These are phyloP conservation scores for Fusarium pseudograminearum DNA, from an alignment of 2,329 filamentous ascomycete species.

Conservation along the genomic window DNA sequence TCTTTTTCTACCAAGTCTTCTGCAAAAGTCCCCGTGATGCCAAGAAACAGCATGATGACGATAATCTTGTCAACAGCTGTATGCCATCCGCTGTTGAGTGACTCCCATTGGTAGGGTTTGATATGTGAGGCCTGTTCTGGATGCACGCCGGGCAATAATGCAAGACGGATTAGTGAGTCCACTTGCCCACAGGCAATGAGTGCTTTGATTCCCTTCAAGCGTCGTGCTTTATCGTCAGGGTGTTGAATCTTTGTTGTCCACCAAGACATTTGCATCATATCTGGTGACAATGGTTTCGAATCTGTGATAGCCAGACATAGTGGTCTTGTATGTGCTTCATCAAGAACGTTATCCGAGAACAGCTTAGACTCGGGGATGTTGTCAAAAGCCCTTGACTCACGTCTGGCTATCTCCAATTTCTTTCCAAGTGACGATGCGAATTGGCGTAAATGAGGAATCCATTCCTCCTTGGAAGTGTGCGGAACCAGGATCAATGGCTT, in stretches of 20 bases:
- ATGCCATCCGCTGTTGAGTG: not conserved
- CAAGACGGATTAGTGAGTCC: not conserved
- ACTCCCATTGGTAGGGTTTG: not conserved
- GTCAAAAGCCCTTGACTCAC: accelerated
- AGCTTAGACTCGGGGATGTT: not conserved
- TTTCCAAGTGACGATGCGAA: not conserved
- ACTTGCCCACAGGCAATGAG: not conserved
- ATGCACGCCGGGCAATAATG: not conserved
- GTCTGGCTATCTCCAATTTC: accelerated
- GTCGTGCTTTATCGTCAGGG: not conserved
- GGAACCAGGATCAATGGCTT: not conserved
- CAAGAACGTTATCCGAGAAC: not conserved
- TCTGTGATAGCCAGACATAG: not conserved
- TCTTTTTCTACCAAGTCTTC: accelerated
- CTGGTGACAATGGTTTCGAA: not conserved
- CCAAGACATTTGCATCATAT: slow-evolving; percentile 11
- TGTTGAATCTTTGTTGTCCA: not conserved
- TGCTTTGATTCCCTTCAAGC: not conserved
- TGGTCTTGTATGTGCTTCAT: accelerated
- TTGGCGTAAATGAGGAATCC: not conserved
- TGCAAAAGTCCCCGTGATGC: not conserved
- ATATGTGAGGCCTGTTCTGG: not conserved
- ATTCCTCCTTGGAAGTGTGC: not conserved
- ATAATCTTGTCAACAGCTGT: not conserved
- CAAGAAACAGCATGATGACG: not conserved